These are phyloP conservation scores for Apiotrichum akiyoshidainum DNA, from an alignment of 1,284 basidiomycete genomes.

Conservation along the genomic window DNA sequence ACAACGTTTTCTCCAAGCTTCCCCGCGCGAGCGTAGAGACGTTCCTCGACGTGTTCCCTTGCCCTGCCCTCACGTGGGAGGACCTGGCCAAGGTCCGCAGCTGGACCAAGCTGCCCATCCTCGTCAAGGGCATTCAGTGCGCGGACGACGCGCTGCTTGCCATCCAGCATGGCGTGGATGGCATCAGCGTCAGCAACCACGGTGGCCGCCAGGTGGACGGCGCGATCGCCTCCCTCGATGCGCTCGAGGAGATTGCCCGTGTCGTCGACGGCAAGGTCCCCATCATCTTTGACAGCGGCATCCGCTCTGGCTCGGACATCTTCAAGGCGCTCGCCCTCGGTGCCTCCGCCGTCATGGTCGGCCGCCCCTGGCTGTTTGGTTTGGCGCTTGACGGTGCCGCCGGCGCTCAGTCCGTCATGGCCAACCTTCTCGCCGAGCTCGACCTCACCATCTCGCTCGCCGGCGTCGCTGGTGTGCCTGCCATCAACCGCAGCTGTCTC, in stretches of 20 bases:
- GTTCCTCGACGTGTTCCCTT: slow-evolving; percentile 21
- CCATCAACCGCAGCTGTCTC: slow-evolving; percentile 16
- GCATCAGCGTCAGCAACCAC: slow-evolving; percentile 77
- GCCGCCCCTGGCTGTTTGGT: slow-evolving; percentile 57
- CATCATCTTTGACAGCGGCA: slow-evolving; percentile 73
- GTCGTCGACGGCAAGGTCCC: slow-evolving; percentile 55
- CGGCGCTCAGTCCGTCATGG: slow-evolving; percentile 65
- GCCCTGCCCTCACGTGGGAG: slow-evolving; percentile 9
- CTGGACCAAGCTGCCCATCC: slow-evolving; percentile 51
- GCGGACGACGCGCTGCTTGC: slow-evolving; percentile 67
- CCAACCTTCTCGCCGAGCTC: slow-evolving; percentile 62
- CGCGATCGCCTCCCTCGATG: slow-evolving; percentile 66
- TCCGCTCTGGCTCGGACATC: slow-evolving; percentile 69
- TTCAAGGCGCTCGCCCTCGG: slow-evolving; percentile 61
- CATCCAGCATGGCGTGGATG: slow-evolving; percentile 63
- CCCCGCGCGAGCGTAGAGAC: slow-evolving; percentile 16
- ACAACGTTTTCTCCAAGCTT: slow-evolving; percentile 4
- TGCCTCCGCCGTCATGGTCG: slow-evolving; percentile 43
- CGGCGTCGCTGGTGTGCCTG: slow-evolving; percentile 20
- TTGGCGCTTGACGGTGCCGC: slow-evolving; percentile 61
- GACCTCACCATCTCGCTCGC: slow-evolving; percentile 52
- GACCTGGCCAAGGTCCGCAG: slow-evolving; percentile 13
- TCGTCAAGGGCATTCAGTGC: slow-evolving; percentile 63
- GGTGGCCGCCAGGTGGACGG: slow-evolving; percentile 80
- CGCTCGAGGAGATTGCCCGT: slow-evolving; percentile 54